Percentiles rank a stretch among this genome's conserved stretches.
phyloP scores from a whole-genome alignment of 805 yeast species.

The Candida namnaoensis region DNA sequence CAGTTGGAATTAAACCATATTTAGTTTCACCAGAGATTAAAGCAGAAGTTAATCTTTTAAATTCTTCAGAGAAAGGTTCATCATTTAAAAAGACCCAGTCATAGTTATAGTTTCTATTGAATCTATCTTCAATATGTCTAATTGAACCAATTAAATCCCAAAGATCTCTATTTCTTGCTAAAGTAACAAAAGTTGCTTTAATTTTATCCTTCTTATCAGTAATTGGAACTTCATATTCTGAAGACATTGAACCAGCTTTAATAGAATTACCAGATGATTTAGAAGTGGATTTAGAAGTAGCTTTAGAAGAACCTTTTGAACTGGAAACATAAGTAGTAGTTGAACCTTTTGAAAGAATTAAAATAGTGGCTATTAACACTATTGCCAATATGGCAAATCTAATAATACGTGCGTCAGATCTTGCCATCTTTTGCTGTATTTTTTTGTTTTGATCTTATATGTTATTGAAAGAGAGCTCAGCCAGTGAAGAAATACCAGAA shows the following conservation, averaged over 20 bases:
- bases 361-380: slow-evolving; percentile 14
- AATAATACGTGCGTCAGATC: slow-evolving; percentile 19
- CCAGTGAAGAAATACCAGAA: too few relatives aligned
- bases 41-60: slow-evolving; percentile 56
- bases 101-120: slow-evolving; percentile 71
- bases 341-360: slow-evolving; percentile 19
- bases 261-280: not conserved
- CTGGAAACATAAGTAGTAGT: slow-evolving; percentile 14
- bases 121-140: slow-evolving; percentile 79
- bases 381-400: slow-evolving; percentile 17
- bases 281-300: not conserved
- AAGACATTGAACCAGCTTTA: not conserved
- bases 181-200: slow-evolving; percentile 73
- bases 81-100: slow-evolving; percentile 97
- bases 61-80: slow-evolving; percentile 74
- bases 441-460: too few relatives aligned
- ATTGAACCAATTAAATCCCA: slow-evolving; percentile 55
- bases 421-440: slow-evolving; percentile 9
- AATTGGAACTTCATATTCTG: slow-evolving; percentile 13
- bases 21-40: slow-evolving; percentile 69
- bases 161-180: slow-evolving; percentile 72
- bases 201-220: slow-evolving; percentile 12
- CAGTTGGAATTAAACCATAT: slow-evolving; percentile 74
- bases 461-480: too few relatives aligned
- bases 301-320: slow-evolving; percentile 3